Evolutionary conservation across 306 rosid species (phyloP).

Genomic region (Castanea mollissima): DNA sequence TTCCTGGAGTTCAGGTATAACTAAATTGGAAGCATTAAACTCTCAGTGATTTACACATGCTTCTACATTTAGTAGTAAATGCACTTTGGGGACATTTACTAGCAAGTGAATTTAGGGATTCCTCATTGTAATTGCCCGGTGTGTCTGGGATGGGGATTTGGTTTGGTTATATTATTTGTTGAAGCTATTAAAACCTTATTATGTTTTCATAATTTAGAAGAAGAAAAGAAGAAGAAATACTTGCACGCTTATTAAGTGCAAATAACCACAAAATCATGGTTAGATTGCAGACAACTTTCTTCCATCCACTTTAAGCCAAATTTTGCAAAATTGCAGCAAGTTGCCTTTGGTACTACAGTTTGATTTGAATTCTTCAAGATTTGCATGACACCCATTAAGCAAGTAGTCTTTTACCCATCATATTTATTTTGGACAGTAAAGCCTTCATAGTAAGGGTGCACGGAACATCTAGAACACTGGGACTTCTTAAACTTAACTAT

Average conservation of each 20-base stretch:
- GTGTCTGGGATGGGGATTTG: too few relatives aligned
- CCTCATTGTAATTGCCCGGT: too few relatives aligned
- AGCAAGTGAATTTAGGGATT: neutral
- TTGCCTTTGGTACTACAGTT: neutral
- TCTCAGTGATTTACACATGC: neutral
- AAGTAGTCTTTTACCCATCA: neutral
- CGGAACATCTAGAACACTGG: neutral
- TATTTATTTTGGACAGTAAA: neutral
- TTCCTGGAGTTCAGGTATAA: constrained; percentile 54
- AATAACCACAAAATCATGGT: neutral
- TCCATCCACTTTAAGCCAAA: neutral
- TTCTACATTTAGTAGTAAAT: constrained; percentile 1
- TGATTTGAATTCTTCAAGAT: neutral
- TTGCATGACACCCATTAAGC: neutral
- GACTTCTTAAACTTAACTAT: too few relatives aligned
- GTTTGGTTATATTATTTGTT: neutral
- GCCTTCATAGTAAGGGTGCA: neutral
- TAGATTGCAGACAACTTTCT: neutral
- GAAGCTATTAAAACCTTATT: neutral
- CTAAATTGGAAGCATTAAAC: constrained; percentile 11
- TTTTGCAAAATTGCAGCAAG: neutral
- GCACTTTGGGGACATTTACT: neutral
- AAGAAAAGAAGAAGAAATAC: neutral
- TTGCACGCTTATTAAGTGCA: neutral
- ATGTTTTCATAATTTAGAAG: neutral